Evolutionary conservation across 345 rosid species (phyloP), one percentile per base, ranked within the genome.

Genomic region (Mercurialis annua): DNA sequence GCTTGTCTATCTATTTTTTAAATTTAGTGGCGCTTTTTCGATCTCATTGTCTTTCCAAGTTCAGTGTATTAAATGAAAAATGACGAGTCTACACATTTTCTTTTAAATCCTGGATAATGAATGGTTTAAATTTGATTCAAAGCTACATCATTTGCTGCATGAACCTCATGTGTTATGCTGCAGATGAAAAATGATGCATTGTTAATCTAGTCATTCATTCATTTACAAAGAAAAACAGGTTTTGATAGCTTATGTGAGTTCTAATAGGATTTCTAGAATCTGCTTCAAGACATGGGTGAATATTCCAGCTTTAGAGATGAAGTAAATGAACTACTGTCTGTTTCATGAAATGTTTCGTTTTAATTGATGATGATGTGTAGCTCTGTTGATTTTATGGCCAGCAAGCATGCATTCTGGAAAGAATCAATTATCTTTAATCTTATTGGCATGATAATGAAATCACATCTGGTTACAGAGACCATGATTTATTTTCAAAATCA

Each of bases 21-120:
- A 18, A 49, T 51, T 57, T 20, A 42, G 26, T 67, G 29, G 26
- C 72, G 36, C 54, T 49, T 49, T 63, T 34, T n/a, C 31, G 46
- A 34, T 31, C 67, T 55, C 49, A 47, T 55, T 68, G 18, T 10
- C 62, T 27, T 21, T 49, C 46, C 31, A 44, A 56, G 5, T 36
- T 16, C 21, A 42, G 21, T 56, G 18, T n/a, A 29, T 34, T n/a
- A 7, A 40, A 50, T 64, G 24, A 66, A 62, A 61, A 36, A 66
- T 49, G 40, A 23, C 8, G 30, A 24, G 52, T 21, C 8, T 18
- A 52, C n/a, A n/a, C n/a, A 0, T 11, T 2, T 18, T 0, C 26
- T 6, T 24, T 18, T 14, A 38, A 8, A 2, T 31, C 14, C 14
- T 21, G 29, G 49, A 23, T 15, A 59, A 23, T 38, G 11, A 18